A percentile compares a stretch with the other conserved stretches of the same genome.
Evolutionary conservation across 768 basidiomycete species (phyloP).

Genomic region (Mycena kentingensis): DNA sequence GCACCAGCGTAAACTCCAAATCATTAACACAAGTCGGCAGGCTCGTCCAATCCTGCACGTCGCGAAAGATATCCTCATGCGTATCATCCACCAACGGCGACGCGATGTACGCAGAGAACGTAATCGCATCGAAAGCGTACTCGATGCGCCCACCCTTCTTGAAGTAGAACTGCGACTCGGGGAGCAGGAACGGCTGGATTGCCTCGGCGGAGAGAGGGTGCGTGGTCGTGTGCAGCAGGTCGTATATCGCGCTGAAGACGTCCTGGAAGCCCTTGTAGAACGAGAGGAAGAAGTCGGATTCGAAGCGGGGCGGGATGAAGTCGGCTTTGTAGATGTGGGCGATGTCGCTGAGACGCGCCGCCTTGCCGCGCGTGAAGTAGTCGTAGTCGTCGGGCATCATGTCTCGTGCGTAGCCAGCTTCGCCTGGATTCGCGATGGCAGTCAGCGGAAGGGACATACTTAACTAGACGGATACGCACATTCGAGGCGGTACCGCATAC

Average conservation of each 20-base stretch:
- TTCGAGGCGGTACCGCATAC: conserved; percentile 19
- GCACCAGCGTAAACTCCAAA: conserved; percentile 32
- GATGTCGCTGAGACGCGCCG: background rate
- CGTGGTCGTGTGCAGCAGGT: conserved; percentile 15
- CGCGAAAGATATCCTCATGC: conserved; percentile 23
- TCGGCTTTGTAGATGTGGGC: conserved; percentile 1
- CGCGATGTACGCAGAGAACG: conserved; percentile 27
- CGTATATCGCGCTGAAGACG: conserved; percentile 24
- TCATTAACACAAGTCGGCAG: conserved; percentile 29
- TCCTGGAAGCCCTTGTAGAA: conserved; percentile 31
- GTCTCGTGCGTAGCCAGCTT: conserved; percentile 11
- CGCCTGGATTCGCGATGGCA: background rate
- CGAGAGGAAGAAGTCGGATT: conserved; percentile 17
- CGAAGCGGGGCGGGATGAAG: conserved; percentile 11
- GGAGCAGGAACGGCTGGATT: background rate
- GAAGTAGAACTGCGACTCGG: conserved; percentile 19
- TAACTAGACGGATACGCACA: background rate
- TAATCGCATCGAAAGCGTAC: conserved; percentile 32
- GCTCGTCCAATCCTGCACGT: conserved; percentile 18
- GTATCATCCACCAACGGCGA: conserved; percentile 27
- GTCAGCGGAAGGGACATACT: background rate
- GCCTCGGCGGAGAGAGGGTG: conserved; percentile 2
- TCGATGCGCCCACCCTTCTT: conserved; percentile 29
- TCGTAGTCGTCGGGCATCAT: conserved; percentile 8
- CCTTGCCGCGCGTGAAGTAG: conserved; percentile 4